Conservation (phyloP, 2,329 filamentous ascomycete genomes). For the Fusarium mexicanum region DNA sequence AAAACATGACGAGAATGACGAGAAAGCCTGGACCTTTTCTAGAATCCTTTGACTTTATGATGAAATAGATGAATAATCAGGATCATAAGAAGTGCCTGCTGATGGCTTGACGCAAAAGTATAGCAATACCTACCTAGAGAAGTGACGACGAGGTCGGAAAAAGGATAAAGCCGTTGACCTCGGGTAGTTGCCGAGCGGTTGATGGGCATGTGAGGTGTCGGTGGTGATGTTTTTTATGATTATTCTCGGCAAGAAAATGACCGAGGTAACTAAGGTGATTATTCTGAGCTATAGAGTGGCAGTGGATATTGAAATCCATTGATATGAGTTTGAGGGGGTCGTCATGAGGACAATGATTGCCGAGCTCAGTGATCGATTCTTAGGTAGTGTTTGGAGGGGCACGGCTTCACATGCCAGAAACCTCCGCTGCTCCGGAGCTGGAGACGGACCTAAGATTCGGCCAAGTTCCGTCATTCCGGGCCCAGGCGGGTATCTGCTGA, state of each 20-base stretch:
- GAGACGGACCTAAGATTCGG: slow-evolving; percentile 34
- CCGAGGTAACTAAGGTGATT: slow-evolving; percentile 33
- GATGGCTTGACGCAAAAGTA: not conserved
- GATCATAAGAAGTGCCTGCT: not conserved
- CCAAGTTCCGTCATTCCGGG: slow-evolving; percentile 41
- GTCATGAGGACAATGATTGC: slow-evolving; percentile 16
- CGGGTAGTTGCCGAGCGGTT: slow-evolving; percentile 33
- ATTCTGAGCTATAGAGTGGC: not conserved
- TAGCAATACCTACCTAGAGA: not conserved
- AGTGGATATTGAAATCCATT: slow-evolving; percentile 19
- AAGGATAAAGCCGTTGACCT: slow-evolving; percentile 3
- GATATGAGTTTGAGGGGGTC: not conserved
- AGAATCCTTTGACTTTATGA: not conserved
- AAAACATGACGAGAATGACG: not conserved
- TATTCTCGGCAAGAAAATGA: slow-evolving; percentile 24
- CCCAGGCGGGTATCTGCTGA: slow-evolving; percentile 15
- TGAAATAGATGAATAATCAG: not conserved
- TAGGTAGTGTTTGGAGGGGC: not conserved
- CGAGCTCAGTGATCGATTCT: not conserved
- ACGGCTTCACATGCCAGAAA: slow-evolving; percentile 46
- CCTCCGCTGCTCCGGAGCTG: slow-evolving; percentile 45
- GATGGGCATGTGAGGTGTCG: slow-evolving; percentile 23
- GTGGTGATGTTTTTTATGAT: not conserved
- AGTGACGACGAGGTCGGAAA: not conserved
- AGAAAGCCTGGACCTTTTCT: not conserved